Base-by-base conservation (phyloP, 257 asterid genomes). In the Nicotiana tomentosiformis region DNA sequence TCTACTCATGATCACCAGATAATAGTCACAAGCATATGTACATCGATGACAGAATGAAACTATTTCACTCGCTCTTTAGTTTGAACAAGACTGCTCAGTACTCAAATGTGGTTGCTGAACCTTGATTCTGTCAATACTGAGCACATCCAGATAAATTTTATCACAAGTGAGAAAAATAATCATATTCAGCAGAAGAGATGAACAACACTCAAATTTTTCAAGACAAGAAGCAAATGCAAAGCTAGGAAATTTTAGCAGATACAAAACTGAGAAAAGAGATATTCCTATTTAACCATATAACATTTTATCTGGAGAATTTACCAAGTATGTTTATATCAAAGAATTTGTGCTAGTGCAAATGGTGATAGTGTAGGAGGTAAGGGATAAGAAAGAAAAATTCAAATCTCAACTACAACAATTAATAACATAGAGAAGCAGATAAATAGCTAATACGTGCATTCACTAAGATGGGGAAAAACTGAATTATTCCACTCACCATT, bases 401-500 rank as follows among this genome's bases (percentile, higher is more conserved):
- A 46, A 70, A 74, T 46, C 61, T 23, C 32, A 62, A 23, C 33
- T 61, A 61, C 29, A 43, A 43, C 77, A 46, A 14, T 35, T 72
- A 46, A 6, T 1, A 72, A 23, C 79, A 46, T 14, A 46, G 37
- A 3, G 39, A 72, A 23, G 1, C 7, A 39, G 78, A n/a, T 43
- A 74, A 74, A 46, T 76, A 4, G 80, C 53, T 33, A 67, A 14
- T 33, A 15, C 14, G 29, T 12, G 80, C 64, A 76, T 51, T 76
- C 15, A 76, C 26, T 8, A 76, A 49, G 7, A 8, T 3, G 16
- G 26, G 64, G 9, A 76, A 2, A 23, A 76, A 76, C 10, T 46
- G 64, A 76, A 51, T 15, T 51, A 26, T 8, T 76, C 64, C 46
- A 15, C 80, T 76, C 80, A 76, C 80, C 80, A 76, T 51, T 51